Percentiles rank a stretch among this genome's conserved stretches.
phyloP scores from a whole-genome alignment of 2,329 filamentous ascomycete genomes.

The Acrocalymma vagum region DNA sequence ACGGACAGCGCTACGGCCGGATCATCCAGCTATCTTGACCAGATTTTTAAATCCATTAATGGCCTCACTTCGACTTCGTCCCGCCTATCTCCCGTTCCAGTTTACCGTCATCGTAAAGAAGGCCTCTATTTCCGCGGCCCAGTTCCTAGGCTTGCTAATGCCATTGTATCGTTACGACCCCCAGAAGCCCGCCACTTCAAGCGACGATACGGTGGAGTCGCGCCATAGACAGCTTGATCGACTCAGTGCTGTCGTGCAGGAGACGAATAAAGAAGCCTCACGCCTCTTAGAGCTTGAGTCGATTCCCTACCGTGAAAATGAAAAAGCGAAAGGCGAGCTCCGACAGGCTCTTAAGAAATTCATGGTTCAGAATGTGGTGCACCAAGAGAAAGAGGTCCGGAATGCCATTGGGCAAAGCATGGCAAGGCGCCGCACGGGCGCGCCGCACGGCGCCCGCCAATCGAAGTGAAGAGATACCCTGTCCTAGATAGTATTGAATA shows the following conservation, averaged over 20 bases:
- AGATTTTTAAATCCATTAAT: conserved; percentile 59
- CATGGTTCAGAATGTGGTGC: conserved; percentile 80
- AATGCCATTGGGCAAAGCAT: conserved; percentile 77
- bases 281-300: conserved; percentile 80
- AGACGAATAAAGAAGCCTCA: conserved; percentile 73
- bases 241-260: conserved; percentile 67
- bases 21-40: conserved; percentile 53
- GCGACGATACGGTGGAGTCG: conserved; percentile 39
- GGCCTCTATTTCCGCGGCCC: conserved; percentile 72
- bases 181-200: conserved; percentile 21
- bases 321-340: conserved; percentile 66
- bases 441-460: conserved; percentile 64
- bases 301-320: conserved; percentile 80
- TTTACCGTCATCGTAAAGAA: conserved; percentile 78
- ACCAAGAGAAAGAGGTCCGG: conserved; percentile 81
- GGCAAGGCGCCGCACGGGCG: conserved; percentile 68
- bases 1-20: conserved; percentile 63
- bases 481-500: neutral
- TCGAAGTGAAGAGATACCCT: conserved; percentile 25
- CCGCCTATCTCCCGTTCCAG: conserved; percentile 85
- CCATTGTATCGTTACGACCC: conserved; percentile 44
- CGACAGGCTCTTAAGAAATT: conserved; percentile 82
- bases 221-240: conserved; percentile 70
- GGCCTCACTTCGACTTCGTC: conserved; percentile 52
- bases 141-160: conserved; percentile 44